Evolutionary conservation across 768 basidiomycete genomes (phyloP), one percentile per base, ranked within the genome.

Genomic region (Lanmaoa pseudosensibilis): DNA sequence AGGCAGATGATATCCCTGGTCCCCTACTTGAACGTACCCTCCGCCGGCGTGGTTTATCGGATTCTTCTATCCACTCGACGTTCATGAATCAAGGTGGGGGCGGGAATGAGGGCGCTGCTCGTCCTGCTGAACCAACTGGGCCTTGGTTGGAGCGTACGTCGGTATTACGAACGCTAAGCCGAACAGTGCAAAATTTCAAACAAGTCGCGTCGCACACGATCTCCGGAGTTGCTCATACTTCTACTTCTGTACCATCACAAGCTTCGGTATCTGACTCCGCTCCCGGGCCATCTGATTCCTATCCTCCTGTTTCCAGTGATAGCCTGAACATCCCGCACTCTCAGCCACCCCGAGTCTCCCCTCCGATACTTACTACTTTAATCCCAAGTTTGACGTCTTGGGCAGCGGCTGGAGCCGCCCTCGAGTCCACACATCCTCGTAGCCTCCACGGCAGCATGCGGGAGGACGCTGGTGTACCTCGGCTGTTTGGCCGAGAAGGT

Each of bases 61-160:
- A 98, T 69, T 95, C 94, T 1, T 95, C 92, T 2, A 94, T 98
- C 57, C 90, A 86, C 58, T 88, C 92, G 5, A 92, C 92, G 0
- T 96, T 90, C 73, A 75, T 85, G 57, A 78, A 74, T 52, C 82
- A 88, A 46, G 76, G 70, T 5, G 77, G 77, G n/a, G 73, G 75
- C 32, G 23, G 52, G 56, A 49, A 47, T 27, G 46, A 56, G 37
- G 46, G 8, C 13, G 5, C 4, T 36, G 1, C 18, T 39, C 36
- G 44, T 41, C 45, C 52, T 45, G 40, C 18, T 39, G 58, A 48
- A 38, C 48, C 43, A 36, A 27, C 23, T 43, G 67, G 64, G 32
- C 65, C 68, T 23, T 76, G 75, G 77, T 64, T 74, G 30, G 78
- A 79, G 48, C 67, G 74, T 50, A 69, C 71, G 21, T 81, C 83